These are phyloP conservation scores for Emergomyces africanus DNA, from an alignment of 2,329 filamentous ascomycete species.

Conservation along the genomic window DNA sequence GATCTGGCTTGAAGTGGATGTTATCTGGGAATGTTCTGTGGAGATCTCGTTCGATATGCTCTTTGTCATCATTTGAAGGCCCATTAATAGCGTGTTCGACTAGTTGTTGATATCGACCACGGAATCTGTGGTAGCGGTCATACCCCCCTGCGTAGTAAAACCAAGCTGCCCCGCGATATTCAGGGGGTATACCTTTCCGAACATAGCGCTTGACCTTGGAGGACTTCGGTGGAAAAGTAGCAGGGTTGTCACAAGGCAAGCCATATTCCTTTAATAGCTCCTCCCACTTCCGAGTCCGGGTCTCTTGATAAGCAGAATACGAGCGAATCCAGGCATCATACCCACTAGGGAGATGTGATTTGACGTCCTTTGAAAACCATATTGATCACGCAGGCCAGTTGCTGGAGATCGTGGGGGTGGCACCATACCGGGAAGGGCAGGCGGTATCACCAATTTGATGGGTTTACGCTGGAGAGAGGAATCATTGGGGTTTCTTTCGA, in stretches of 20 bases:
- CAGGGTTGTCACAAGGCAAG: constrained; percentile 57
- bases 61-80: constrained; percentile 60
- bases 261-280: constrained; percentile 63
- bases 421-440: constrained; percentile 23
- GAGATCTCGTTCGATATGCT: constrained; percentile 86
- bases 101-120: constrained; percentile 62
- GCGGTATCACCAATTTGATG: constrained; percentile 5
- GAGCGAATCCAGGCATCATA: constrained; percentile 70
- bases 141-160: constrained; percentile 91
- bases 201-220: constrained; percentile 82
- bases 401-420: constrained; percentile 24
- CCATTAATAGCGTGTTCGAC: constrained; percentile 52
- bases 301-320: constrained; percentile 63
- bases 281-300: constrained; percentile 71
- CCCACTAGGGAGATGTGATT: constrained; percentile 63
- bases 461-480: background rate
- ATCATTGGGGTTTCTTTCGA: background rate
- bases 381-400: constrained; percentile 53
- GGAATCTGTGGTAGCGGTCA: constrained; percentile 60
- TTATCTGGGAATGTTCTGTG: constrained; percentile 95
- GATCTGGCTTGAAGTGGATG: constrained; percentile 65
- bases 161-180: constrained; percentile 93
- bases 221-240: constrained; percentile 65
- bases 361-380: constrained; percentile 83
- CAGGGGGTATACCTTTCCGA: constrained; percentile 83